Evolutionary conservation across 331 rosid genomes (phyloP).

Genomic region (Pyrus hybrid): DNA sequence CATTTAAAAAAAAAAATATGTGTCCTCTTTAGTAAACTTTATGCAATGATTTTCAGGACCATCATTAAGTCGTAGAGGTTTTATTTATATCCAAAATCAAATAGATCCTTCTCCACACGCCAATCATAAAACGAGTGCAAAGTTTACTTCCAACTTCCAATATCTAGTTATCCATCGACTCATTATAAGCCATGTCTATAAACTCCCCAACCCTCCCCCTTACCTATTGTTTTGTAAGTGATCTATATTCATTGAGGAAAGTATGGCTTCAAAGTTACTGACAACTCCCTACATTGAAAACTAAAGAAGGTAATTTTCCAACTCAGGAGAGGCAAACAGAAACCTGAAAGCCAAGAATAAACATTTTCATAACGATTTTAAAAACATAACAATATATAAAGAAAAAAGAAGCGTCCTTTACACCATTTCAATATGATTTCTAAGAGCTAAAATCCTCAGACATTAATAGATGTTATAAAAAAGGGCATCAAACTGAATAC

Average conservation of each 20-base stretch:
- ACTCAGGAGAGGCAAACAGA: not conserved
- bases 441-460: not conserved
- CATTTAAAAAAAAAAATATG: not conserved
- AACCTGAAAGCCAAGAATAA: not conserved
- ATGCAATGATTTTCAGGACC: not conserved
- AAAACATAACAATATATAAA: not conserved
- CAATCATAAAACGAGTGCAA: not conserved
- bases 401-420: not conserved
- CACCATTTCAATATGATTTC: not conserved
- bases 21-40: not conserved
- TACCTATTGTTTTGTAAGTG: not conserved
- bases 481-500: not conserved
- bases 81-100: not conserved
- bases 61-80: not conserved
- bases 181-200: not conserved
- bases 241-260: not conserved
- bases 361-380: not conserved
- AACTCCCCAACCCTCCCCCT: not conserved
- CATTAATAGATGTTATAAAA: not conserved
- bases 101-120: not conserved
- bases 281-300: not conserved
- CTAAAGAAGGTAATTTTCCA: not conserved
- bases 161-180: not conserved
- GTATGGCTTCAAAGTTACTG: not conserved
- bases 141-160: not conserved